Evolutionary conservation across 345 rosid species (phyloP), one percentile per base, ranked within the genome.

Genomic region (Aurinia saxatilis): DNA sequence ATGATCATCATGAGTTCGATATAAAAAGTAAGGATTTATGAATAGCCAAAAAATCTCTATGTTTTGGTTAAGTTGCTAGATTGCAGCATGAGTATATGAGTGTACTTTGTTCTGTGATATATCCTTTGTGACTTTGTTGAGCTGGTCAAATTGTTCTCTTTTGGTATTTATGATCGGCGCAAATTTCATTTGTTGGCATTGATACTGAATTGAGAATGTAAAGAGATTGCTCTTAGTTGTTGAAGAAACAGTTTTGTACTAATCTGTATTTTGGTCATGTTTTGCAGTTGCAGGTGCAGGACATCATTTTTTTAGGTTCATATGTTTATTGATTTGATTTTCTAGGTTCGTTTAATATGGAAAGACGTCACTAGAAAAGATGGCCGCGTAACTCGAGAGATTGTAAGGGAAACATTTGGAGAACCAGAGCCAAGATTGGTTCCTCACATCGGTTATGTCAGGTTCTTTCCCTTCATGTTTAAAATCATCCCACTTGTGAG

Each of bases 381-480:
- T 70, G 70, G 75, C 45, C 38, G 73, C 63, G 63, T 63, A n/a
- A 69, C 73, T 13, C 71, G 81, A 49, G 88, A 89, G 79, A 81
- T 93, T 60, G 84, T 90, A 27, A 84, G 90, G 67, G 95, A 93
- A 64, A 95, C 84, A 15, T 37, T 78, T 37, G 95, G 72, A 71
- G 73, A 16, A 57, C 96, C 97, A 12, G 78, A 75, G 57, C 68
- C 73, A 79, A 84, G 86, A 75, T 72, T 87, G 49, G 96, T 87
- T 77, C 96, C 96, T 70, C 96, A 93, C 59, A 68, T 93, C 23
- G 99, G 99, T 46, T 90, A 87, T 50, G 95, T 82, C 72, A 87
- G 95, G 86, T 86, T 93, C 73, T 90, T 93, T 63, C 99, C 97
- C 7, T 93, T 93, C 75, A 93, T 93, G 65, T 66, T 76, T 66